Conservation (phyloP, 2,329 filamentous ascomycete species). For the Beauveria australis region DNA sequence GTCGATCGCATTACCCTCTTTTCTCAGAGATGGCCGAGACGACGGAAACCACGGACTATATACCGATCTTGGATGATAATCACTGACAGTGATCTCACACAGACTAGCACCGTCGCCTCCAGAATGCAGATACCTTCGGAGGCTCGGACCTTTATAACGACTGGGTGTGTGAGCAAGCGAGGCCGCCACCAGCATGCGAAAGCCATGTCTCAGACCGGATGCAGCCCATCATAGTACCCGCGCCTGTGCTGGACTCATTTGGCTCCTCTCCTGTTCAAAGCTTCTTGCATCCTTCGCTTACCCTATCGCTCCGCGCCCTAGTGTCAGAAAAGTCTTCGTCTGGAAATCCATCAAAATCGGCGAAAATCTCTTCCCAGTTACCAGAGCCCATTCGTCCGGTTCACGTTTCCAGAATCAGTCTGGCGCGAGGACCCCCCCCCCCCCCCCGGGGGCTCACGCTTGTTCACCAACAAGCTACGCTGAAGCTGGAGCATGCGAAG, state of each 20-base stretch:
- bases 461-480: neutral
- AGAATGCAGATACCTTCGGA: neutral
- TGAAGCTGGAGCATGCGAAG: neutral
- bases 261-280: neutral
- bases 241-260: neutral
- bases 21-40: neutral
- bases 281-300: neutral
- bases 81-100: neutral
- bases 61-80: neutral
- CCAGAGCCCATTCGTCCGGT: neutral
- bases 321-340: neutral
- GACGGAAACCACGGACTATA: too few species aligned
- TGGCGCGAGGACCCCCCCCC: neutral
- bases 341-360: neutral
- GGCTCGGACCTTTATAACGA: neutral
- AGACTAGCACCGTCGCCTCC: neutral
- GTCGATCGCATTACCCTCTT: neutral
- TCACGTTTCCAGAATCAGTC: neutral
- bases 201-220: conserved; percentile 1
- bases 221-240: neutral
- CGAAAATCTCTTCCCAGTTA: neutral
- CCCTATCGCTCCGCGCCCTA: neutral
- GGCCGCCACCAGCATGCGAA: neutral
- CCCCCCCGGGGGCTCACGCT: neutral
- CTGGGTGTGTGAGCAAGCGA: neutral